Evolutionary conservation across 2,329 filamentous ascomycete species (phyloP), one percentile per base, ranked within the genome.

Genomic region (Anthostomella pinea): DNA sequence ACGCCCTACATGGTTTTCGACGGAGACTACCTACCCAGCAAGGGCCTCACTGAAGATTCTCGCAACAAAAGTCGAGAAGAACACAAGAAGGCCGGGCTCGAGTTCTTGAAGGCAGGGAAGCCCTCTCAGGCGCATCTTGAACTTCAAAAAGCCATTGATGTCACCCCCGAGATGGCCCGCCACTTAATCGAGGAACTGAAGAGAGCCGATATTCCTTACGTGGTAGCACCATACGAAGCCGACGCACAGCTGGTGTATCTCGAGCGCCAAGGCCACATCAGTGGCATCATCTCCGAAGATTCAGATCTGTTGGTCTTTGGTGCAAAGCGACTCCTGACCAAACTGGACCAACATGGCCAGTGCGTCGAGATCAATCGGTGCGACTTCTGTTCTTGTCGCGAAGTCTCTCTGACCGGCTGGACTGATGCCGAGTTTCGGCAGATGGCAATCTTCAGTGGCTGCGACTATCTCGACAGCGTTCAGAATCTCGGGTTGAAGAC

Each of bases 1-100:
- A 95, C 75, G n/a, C 93, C 93, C 0, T 98, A 94, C 61, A 68
- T 98, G 37, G 85, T 98, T 22, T 98, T 98, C 60, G 93, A 98
- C 65, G 93, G 93, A 45, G 93, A 96, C 59, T 89, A 85, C 58
- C 75, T 98, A 16, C 93, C 93, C 20, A 95, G 90, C 71, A 98
- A 98, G 64, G 84, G 87, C 11, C 79, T 75, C 18, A 97, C 91
- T 1, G 93, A 98, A 60, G 75, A 77, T 20, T 83, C 86, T 10
- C 78, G 93, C 35, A 76, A 76, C n/a, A 79, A 80, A 47, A 79
- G 79, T 44, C 79, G 93, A 30, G 81, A 88, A 47, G 83, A 91
- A 42, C 87, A 82, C 63, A 88, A 79, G 59, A 79, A 77, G 56
- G 61, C 79, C 2, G 93, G 90, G 1, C 65, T 91, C 41, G 87